Percentiles rank a stretch among this genome's conserved stretches.
Evolutionary conservation across 75 land plant species (phyloP).

Genomic region (Isoetes taiwanensis): DNA sequence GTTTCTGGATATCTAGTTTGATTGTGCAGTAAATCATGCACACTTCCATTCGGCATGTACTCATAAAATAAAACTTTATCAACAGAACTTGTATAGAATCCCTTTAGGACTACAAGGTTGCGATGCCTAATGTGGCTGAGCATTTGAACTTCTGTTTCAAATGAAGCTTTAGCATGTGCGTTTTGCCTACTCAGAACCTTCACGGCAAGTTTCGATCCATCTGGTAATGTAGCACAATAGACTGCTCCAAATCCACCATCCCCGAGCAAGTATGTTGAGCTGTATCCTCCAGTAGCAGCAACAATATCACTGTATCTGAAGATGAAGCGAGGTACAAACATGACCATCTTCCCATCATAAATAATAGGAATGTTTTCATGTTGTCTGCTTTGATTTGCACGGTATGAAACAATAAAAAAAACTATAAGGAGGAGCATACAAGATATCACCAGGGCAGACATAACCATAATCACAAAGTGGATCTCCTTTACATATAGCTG

Average conservation of each 20-base stretch:
- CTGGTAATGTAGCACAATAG: background rate
- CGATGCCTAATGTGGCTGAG: background rate
- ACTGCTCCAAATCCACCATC: constrained; percentile 1
- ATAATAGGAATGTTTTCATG: background rate
- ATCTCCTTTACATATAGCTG: background rate
- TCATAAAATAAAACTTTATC: background rate
- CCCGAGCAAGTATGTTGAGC: background rate
- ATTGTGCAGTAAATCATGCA: background rate
- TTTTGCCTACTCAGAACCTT: background rate
- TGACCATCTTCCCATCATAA: background rate
- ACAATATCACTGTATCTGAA: background rate
- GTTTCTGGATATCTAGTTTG: background rate
- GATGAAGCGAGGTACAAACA: background rate
- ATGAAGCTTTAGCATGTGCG: background rate
- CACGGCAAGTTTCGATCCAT: background rate
- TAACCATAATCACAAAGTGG: background rate
- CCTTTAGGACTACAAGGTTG: background rate
- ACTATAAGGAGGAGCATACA: background rate
- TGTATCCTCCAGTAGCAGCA: background rate
- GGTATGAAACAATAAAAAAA: background rate
- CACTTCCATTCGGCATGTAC: constrained; percentile 1
- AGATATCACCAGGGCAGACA: background rate
- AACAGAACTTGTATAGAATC: background rate
- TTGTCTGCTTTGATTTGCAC: background rate
- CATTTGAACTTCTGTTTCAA: background rate